Conservation (phyloP, 345 rosid genomes). For the Atalantia buxifolia region DNA sequence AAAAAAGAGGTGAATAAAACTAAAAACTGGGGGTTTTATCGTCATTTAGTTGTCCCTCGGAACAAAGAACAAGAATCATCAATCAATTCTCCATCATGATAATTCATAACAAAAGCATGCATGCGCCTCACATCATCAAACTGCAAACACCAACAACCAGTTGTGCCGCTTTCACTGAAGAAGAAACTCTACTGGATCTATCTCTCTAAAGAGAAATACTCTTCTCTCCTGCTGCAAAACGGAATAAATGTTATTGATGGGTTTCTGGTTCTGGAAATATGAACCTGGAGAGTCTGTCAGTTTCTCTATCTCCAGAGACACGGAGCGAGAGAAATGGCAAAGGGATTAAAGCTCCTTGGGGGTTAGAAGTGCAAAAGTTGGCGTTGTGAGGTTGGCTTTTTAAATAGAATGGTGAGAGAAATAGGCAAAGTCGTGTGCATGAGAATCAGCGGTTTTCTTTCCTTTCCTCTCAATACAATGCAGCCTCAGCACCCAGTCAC, state of each 20-base stretch:
- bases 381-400: conserved; percentile 11
- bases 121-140: conserved; percentile 17
- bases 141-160: conserved; percentile 10
- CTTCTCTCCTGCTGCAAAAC: no score
- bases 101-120: neutral
- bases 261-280: no score
- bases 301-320: neutral
- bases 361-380: neutral
- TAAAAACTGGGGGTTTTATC: neutral
- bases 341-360: neutral
- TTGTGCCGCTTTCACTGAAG: conserved; percentile 9
- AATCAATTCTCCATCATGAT: conserved; percentile 14
- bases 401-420: neutral
- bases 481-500: neutral
- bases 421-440: conserved; percentile 16
- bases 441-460: conserved; percentile 4
- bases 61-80: conserved; percentile 22
- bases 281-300: neutral
- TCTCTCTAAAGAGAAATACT: no score
- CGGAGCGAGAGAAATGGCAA: neutral
- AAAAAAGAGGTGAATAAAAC: neutral
- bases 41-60: conserved; percentile 2
- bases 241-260: no score
- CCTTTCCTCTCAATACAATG: neutral
- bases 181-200: neutral